Conservation (phyloP, 148 eudicot species). For the Vaccinium corymbosum region DNA sequence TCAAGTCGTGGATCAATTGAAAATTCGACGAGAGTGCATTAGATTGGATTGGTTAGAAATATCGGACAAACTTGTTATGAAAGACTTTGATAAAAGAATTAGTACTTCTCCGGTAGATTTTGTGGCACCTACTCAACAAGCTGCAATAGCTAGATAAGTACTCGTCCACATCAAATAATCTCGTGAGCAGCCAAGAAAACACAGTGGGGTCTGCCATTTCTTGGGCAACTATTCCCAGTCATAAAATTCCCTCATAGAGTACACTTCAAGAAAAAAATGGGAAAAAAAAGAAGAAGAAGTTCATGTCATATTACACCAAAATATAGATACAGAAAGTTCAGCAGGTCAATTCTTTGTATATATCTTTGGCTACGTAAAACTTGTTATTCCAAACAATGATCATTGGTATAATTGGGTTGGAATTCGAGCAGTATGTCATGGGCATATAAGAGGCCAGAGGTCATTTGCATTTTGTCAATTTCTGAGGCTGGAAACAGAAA, state of each 20-base stretch:
- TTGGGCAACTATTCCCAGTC: neutral
- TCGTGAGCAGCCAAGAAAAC: neutral
- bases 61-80: too few species aligned
- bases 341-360: neutral
- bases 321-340: neutral
- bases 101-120: too few species aligned
- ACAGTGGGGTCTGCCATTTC: neutral
- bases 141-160: neutral
- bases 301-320: neutral
- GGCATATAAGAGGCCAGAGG: neutral
- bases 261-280: neutral
- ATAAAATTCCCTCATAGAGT: neutral
- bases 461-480: conserved; percentile 21
- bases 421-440: conserved; percentile 3
- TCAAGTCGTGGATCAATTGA: too few species aligned
- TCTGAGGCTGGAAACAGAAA: conserved; percentile 14
- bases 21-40: too few species aligned
- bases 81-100: too few species aligned
- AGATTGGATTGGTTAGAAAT: too few species aligned
- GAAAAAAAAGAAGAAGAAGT: neutral
- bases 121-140: neutral
- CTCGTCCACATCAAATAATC: neutral
- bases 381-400: neutral
- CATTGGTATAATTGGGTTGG: neutral
- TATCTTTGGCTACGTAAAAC: neutral